Conservation (phyloP, 176 grass and related monocot genomes). For the Juncus inflexus region DNA sequence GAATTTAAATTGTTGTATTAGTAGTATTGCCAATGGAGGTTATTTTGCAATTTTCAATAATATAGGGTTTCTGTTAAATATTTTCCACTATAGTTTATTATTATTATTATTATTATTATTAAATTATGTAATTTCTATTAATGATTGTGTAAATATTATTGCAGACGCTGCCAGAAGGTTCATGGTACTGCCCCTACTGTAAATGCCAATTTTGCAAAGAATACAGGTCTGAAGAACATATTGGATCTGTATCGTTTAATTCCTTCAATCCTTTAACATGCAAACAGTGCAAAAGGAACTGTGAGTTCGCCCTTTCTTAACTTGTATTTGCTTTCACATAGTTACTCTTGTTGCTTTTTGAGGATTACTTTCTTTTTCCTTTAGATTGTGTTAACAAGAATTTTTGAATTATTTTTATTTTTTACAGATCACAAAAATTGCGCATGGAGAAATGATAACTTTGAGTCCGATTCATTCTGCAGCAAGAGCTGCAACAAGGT, state of each 20-base stretch:
- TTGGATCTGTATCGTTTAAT: slow-evolving; percentile 2
- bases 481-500: slow-evolving; percentile 75
- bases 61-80: no score
- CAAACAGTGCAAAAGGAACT: slow-evolving; percentile 52
- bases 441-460: slow-evolving; percentile 29
- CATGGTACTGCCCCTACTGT: slow-evolving; percentile 74
- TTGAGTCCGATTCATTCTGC: slow-evolving; percentile 29
- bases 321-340: no score
- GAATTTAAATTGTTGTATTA: no score
- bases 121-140: no score
- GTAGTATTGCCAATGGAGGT: no score
- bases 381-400: neutral
- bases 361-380: neutral
- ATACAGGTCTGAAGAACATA: slow-evolving; percentile 5
- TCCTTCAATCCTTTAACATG: slow-evolving; percentile 32
- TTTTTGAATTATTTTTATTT: slow-evolving; percentile 12
- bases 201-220: slow-evolving; percentile 56
- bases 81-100: no score
- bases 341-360: no score
- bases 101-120: no score
- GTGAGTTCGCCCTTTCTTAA: slow-evolving; percentile 25
- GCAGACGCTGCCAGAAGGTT: slow-evolving; percentile 49
- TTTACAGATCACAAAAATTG: slow-evolving; percentile 63
- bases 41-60: no score
- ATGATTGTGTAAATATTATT: neutral